phyloP scores from a whole-genome alignment of 768 basidiomycete genomes.

The Amanita pseudoporphyria region DNA sequence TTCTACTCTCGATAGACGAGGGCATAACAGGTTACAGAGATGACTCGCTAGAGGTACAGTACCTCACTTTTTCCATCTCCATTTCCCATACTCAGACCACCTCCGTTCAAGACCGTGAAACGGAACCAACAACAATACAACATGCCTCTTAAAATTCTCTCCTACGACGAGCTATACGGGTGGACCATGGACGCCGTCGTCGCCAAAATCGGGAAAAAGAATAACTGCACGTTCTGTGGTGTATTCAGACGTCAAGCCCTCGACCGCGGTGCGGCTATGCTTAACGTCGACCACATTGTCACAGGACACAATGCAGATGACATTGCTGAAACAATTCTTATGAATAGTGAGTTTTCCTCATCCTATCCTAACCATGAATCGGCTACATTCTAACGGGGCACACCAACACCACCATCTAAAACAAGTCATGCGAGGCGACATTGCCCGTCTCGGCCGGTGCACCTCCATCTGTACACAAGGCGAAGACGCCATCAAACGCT shows the following conservation, averaged over 20 bases:
- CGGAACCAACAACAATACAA: conserved; percentile 93
- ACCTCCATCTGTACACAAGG: conserved; percentile 93
- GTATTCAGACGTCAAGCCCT: conserved; percentile 95
- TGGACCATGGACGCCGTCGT: conserved; percentile 99
- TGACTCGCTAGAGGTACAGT: conserved; percentile 81
- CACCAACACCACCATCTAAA: background rate
- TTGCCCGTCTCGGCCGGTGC: conserved; percentile 87
- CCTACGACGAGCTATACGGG: conserved; percentile 93
- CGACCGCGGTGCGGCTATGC: conserved; percentile 83
- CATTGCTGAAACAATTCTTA: conserved; percentile 96
- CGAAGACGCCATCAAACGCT: conserved; percentile 92
- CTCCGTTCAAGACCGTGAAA: conserved; percentile 73
- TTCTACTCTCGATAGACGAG: conserved; percentile 94
- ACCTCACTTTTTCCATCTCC: background rate
- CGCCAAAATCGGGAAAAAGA: conserved; percentile 89
- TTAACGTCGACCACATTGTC: conserved; percentile 93
- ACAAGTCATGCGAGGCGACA: conserved; percentile 95
- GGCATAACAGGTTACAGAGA: conserved; percentile 98
- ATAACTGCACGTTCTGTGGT: conserved; percentile 99
- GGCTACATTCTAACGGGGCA: background rate
- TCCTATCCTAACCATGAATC: no score
- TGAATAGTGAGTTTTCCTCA: conserved; percentile 72
- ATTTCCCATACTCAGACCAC: conserved; percentile 4
- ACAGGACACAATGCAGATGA: conserved; percentile 99
- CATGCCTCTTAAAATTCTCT: conserved; percentile 92